phyloP scores from a whole-genome alignment of 2,329 filamentous ascomycete genomes.

The Xylaria sp. region DNA sequence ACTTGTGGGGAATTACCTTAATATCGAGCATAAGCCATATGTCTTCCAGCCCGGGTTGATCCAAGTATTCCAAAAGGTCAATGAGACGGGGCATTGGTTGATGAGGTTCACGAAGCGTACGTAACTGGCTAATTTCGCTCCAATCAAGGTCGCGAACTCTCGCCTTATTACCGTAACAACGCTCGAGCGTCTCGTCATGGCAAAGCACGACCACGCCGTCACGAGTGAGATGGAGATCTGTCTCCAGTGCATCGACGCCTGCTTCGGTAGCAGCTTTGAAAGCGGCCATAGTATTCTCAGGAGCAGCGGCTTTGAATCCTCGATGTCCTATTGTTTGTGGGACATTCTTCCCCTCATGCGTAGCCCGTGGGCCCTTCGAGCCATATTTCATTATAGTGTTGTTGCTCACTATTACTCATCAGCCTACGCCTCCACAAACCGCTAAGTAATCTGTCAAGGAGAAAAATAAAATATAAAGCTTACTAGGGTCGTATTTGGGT shows the following conservation, averaged over 20 bases:
- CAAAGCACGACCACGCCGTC: conserved; percentile 88
- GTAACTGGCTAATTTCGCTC: conserved; percentile 60
- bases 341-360: conserved; percentile 43
- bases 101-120: conserved; percentile 73
- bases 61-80: conserved; percentile 79
- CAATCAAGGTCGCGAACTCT: conserved; percentile 81
- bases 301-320: conserved; percentile 79
- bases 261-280: conserved; percentile 75
- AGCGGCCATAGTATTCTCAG: conserved; percentile 87
- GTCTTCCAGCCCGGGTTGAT: conserved; percentile 69
- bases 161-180: conserved; percentile 81
- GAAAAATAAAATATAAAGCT: conserved; percentile 3
- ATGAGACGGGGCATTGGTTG: conserved; percentile 77
- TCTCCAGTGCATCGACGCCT: conserved; percentile 84
- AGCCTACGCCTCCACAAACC: neutral
- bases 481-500: conserved; percentile 22
- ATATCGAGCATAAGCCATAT: conserved; percentile 90
- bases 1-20: conserved; percentile 66
- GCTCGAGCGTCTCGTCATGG: conserved; percentile 80
- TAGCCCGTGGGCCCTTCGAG: neutral
- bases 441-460: conserved; percentile 5
- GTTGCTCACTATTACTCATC: conserved; percentile 16
- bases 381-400: conserved; percentile 12
- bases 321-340: conserved; percentile 83
- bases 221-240: conserved; percentile 83